Conservation (phyloP, 148 eudicot species). For the Nepenthes gracilis region DNA sequence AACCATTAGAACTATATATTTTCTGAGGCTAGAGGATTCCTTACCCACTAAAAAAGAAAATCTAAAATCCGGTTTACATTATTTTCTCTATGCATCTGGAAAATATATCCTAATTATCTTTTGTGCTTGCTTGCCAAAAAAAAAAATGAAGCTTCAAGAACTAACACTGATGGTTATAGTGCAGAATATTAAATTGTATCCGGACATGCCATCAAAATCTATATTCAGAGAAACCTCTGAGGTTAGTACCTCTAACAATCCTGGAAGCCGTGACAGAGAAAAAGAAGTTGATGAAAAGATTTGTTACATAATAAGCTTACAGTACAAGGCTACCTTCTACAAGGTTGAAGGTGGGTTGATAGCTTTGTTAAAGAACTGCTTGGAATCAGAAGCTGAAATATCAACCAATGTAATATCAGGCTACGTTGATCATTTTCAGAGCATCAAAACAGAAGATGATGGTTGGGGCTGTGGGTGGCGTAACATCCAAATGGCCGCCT, state of each 20-base stretch:
- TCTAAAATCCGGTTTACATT: too few species aligned
- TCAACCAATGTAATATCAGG: slow-evolving; percentile 57
- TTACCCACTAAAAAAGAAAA: too few species aligned
- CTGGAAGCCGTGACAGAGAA: slow-evolving; percentile 10
- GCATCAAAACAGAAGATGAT: slow-evolving; percentile 42
- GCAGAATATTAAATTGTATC: slow-evolving; percentile 12
- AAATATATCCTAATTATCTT: not conserved
- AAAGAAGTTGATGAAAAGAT: slow-evolving; percentile 28
- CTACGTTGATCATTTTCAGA: slow-evolving; percentile 75
- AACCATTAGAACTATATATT: too few species aligned
- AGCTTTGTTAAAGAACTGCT: slow-evolving; percentile 41
- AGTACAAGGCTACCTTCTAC: slow-evolving; percentile 30
- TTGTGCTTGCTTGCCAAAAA: too few species aligned
- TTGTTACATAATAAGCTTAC: slow-evolving; percentile 23
- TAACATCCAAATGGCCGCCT: slow-evolving; percentile 84
- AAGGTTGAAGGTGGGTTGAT: slow-evolving; percentile 45
- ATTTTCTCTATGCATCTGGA: not conserved
- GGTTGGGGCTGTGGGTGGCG: slow-evolving; percentile 99
- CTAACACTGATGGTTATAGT: not conserved
- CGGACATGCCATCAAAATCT: slow-evolving; percentile 9
- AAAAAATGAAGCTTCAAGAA: not conserved
- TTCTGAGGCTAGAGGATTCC: too few species aligned
- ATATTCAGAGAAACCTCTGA: slow-evolving; percentile 13
- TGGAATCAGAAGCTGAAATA: slow-evolving; percentile 48
- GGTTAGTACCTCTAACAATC: slow-evolving; percentile 23